A percentile compares a stretch with the other conserved stretches of the same genome.
phyloP scores from a whole-genome alignment of 768 basidiomycete genomes.

The Termitomyces sp. region DNA sequence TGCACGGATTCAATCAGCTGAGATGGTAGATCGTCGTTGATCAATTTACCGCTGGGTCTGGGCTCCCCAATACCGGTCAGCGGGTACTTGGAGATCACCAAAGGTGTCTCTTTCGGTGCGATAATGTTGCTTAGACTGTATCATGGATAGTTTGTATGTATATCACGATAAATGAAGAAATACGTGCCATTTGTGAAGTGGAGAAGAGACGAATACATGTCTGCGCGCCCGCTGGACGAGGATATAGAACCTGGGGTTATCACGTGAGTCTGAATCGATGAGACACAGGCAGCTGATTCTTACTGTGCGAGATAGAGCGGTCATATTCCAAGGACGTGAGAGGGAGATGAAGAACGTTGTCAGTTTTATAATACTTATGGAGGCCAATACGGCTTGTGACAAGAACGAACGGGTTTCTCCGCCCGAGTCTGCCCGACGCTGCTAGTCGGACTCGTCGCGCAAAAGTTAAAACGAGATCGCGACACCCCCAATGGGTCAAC shows the following conservation, averaged over 20 bases:
- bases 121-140: conserved; percentile 46
- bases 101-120: conserved; percentile 93
- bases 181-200: conserved; percentile 29
- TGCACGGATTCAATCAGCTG: not conserved
- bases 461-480: not conserved
- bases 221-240: conserved; percentile 10
- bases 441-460: not conserved
- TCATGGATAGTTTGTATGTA: not conserved
- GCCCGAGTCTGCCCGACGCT: conserved; percentile 19
- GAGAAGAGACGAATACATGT: conserved; percentile 28
- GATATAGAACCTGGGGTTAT: conserved; percentile 26
- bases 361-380: too few relatives aligned
- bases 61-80: conserved; percentile 90
- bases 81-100: conserved; percentile 83
- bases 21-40: not conserved
- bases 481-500: not conserved
- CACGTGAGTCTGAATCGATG: conserved; percentile 25
- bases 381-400: too few relatives aligned
- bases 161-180: not conserved
- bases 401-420: conserved; percentile 16
- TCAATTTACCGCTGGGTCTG: conserved; percentile 84
- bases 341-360: not conserved
- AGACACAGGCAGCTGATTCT: conserved; percentile 14
- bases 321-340: conserved; percentile 2
- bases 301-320: conserved; percentile 16